Conservation (phyloP, 257 asterid species). For the Oldenlandia corymbosa region DNA sequence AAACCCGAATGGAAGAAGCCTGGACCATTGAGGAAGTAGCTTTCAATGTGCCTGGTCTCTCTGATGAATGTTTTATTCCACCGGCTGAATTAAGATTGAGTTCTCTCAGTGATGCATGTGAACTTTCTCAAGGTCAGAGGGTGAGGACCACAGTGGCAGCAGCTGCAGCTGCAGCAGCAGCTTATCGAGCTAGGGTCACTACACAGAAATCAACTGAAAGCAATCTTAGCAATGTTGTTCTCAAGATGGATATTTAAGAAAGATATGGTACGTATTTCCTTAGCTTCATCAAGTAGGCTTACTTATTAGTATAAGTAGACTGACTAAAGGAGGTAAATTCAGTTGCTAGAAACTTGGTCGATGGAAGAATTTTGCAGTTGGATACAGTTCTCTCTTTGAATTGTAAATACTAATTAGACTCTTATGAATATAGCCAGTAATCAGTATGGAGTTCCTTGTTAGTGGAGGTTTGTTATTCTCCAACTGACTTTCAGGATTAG, state of each 20-base stretch:
- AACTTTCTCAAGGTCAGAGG: conserved; percentile 47
- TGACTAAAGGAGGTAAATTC: conserved; percentile 27
- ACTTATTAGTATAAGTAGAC: conserved; percentile 28
- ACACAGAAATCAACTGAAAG: conserved; percentile 27
- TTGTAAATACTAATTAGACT: conserved; percentile 44
- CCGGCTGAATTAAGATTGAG: conserved; percentile 58
- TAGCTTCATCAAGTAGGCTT: conserved; percentile 19
- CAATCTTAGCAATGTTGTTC: conserved; percentile 29
- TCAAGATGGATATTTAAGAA: conserved; percentile 36
- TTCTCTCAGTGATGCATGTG: conserved; percentile 45
- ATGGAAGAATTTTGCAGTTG: conserved; percentile 27
- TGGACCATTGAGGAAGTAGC: conserved; percentile 74
- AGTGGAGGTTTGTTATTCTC: conserved; percentile 7
- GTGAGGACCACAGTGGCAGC: conserved; percentile 32
- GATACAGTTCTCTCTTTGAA: conserved; percentile 26
- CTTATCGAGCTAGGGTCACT: conserved; percentile 47
- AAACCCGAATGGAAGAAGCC: conserved; percentile 73
- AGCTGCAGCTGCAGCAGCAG: conserved; percentile 34
- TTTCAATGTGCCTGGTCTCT: conserved; percentile 56
- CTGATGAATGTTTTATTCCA: conserved; percentile 66
- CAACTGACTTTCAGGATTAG: background rate
- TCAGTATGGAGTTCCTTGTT: conserved; percentile 27
- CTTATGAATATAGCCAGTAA: conserved; percentile 15
- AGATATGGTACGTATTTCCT: conserved; percentile 1
- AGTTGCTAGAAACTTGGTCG: conserved; percentile 25